Percentiles rank a stretch among this genome's conserved stretches.
Evolutionary conservation across 2,329 filamentous ascomycete genomes (phyloP).

Genomic region (Gyromitra esculenta): DNA sequence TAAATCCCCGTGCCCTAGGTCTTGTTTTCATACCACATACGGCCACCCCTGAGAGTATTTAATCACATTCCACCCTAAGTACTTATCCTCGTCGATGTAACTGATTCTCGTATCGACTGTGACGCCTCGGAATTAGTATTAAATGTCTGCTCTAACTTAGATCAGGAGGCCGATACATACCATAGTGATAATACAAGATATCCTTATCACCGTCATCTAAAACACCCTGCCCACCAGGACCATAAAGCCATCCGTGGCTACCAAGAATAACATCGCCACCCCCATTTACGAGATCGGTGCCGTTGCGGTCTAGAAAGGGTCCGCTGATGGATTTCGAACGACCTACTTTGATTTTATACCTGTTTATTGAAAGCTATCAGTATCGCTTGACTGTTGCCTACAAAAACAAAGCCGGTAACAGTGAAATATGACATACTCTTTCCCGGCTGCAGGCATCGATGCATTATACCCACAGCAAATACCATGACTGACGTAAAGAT

Average conservation of each 20-base stretch:
- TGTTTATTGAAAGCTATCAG: background rate
- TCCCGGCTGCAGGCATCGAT: conserved; percentile 65
- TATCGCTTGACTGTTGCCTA: background rate
- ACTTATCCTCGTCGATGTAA: conserved; percentile 63
- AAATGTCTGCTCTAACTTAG: background rate
- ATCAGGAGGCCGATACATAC: conserved; percentile 54
- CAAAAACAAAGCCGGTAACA: background rate
- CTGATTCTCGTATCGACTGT: conserved; percentile 63
- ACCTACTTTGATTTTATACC: conserved; percentile 69
- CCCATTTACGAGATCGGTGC: conserved; percentile 65
- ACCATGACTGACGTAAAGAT: conserved; percentile 71
- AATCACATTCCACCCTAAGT: conserved; percentile 61
- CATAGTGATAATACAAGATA: conserved; percentile 72
- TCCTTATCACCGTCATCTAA: conserved; percentile 64
- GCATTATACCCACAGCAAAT: conserved; percentile 70
- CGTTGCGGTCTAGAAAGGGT: conserved; percentile 68
- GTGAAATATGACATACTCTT: conserved; percentile 65
- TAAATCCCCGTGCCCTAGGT: background rate
- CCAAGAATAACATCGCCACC: conserved; percentile 71
- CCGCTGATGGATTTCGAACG: conserved; percentile 66
- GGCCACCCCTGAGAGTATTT: conserved; percentile 61
- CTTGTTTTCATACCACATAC: conserved; percentile 10
- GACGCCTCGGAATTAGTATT: background rate
- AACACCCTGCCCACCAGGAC: conserved; percentile 72
- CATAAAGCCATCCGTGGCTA: conserved; percentile 71